Evolutionary conservation across 768 basidiomycete genomes (phyloP), one percentile per base, ranked within the genome.

Genomic region (Pleurotus giganteus): DNA sequence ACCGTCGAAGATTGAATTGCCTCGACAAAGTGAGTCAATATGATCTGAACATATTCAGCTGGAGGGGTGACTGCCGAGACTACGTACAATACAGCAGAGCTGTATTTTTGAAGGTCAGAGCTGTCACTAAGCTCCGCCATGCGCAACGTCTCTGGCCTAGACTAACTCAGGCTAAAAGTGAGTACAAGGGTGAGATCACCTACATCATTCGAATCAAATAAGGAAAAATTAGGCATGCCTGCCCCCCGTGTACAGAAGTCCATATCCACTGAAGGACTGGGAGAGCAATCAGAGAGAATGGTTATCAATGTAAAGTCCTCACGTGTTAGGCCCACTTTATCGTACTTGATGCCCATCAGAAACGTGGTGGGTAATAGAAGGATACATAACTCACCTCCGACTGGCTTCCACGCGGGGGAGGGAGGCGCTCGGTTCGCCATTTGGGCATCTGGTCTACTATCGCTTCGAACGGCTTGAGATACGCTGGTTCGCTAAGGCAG

Each of bases 71-170:
- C 80, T 2, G 88, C 88, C 13, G 92, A 93, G 47, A 95, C 74
- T 55, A 91, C 83, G 60, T 91, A 89, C 42, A 95, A 71, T 9
- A 94, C 86, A 4, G 85, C 86, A 44, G 87, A 84, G 60, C 90
- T 88, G 62, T 90, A 90, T 27, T 81, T 77, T 66, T 93, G 91
- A 55, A 96, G 68, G 55, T 95, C 94, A 6, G 85, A 75, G 67
- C 78, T 87, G 64, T 96, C 94, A 64, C 88, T 93, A 54, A 95
- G 78, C 63, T 96, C 94, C 53, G 91, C 86, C 88, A 96, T 91
- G 58, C 84, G 86, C 64, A 95, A 79, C 55, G 93, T 88, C 67
- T 92, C 91, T 32, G 91, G 91, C 65, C 92, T 94, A 63, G 4
- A 37, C 55, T 44, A 55, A 47, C 59, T 53, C 47, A 57, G 47